Conservation (phyloP, 169 alveolate species). For the Plasmodium berghei region DNA sequence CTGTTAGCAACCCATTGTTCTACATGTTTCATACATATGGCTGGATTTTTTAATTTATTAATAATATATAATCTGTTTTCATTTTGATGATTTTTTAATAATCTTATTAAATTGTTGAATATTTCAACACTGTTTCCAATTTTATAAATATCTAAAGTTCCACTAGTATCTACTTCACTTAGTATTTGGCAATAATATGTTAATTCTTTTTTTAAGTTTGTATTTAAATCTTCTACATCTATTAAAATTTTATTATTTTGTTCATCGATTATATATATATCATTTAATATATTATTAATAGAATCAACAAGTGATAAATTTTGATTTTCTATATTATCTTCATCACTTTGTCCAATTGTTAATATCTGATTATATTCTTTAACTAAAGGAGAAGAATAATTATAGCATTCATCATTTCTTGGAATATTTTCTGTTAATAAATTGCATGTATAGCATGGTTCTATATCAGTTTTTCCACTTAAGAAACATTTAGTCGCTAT, state of each 20-base stretch:
- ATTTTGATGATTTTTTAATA: neutral
- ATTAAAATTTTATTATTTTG: conserved; percentile 3
- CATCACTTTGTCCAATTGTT: conserved; percentile 11
- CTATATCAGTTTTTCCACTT: conserved; percentile 44
- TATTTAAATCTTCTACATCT: neutral
- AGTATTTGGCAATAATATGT: conserved; percentile 7
- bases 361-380: neutral
- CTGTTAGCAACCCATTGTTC: neutral
- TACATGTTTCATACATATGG: conserved; percentile 3
- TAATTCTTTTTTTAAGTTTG: neutral
- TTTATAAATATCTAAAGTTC: conserved; percentile 9
- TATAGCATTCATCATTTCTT: conserved; percentile 3
- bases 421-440: neutral
- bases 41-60: conserved; percentile 5
- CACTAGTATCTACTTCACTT: conserved; percentile 9
- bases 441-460: conserved; percentile 21
- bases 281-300: conserved; percentile 1
- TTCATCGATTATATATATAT: neutral
- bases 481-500: conserved; percentile 12
- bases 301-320: neutral
- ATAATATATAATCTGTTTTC: neutral
- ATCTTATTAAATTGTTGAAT: neutral
- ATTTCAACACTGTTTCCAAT: neutral
- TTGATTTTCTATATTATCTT: neutral
- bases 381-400: conserved; percentile 2